phyloP scores from a whole-genome alignment of 2,329 filamentous ascomycete species.

The Lachnellula suecica region DNA sequence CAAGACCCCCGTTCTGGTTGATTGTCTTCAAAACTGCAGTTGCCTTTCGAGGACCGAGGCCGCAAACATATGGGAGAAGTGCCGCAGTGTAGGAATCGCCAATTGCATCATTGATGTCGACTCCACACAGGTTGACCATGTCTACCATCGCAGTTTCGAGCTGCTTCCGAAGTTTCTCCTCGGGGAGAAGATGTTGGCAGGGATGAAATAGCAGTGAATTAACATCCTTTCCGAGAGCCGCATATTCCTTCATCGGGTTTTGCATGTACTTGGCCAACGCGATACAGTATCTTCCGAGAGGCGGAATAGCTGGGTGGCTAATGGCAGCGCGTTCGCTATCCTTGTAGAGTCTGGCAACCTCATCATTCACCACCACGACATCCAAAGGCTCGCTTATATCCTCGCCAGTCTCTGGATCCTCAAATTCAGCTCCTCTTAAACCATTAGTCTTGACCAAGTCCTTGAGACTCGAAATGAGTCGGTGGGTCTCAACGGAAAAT shows the following conservation, averaged over 20 bases:
- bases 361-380: slow-evolving; percentile 90
- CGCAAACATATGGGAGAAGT: slow-evolving; percentile 85
- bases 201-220: slow-evolving; percentile 84
- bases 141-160: slow-evolving; percentile 98
- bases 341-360: slow-evolving; percentile 95
- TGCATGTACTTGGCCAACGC: slow-evolving; percentile 89
- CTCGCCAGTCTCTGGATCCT: slow-evolving; percentile 74
- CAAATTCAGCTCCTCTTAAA: slow-evolving; percentile 77
- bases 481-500: slow-evolving; percentile 82
- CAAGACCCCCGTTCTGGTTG: slow-evolving; percentile 83
- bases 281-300: slow-evolving; percentile 85
- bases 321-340: slow-evolving; percentile 76
- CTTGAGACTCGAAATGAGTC: slow-evolving; percentile 78
- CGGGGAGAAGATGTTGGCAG: slow-evolving; percentile 82
- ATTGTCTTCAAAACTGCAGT: slow-evolving; percentile 84
- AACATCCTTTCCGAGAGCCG: slow-evolving; percentile 85
- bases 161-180: slow-evolving; percentile 82
- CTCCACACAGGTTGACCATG: slow-evolving; percentile 94
- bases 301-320: slow-evolving; percentile 78
- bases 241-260: slow-evolving; percentile 95
- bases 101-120: slow-evolving; percentile 92
- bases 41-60: slow-evolving; percentile 89
- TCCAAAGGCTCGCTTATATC: slow-evolving; percentile 79
- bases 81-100: slow-evolving; percentile 79
- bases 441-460: slow-evolving; percentile 75